Conservation (phyloP, 2,329 filamentous ascomycete species). For the Madurella mycetomatis region DNA sequence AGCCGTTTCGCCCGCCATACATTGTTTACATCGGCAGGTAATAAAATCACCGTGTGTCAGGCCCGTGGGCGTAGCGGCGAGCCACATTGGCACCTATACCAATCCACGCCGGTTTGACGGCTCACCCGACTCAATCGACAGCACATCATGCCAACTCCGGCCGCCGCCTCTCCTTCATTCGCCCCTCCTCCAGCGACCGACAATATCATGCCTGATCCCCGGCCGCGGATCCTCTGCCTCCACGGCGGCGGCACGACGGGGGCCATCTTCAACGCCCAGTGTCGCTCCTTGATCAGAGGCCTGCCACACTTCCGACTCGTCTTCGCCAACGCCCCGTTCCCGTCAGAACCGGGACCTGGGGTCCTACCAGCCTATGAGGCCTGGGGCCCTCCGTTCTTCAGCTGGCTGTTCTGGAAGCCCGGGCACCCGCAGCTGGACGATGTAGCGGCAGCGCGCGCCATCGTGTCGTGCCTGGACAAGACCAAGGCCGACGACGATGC, state of each 20-base stretch:
- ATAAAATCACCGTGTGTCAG: no score
- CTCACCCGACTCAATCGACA: no score
- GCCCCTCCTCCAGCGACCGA: no score
- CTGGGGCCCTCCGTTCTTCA: constrained; percentile 36
- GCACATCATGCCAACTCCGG: no score
- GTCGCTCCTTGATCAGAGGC: constrained; percentile 47
- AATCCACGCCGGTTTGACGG: no score
- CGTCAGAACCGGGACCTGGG: constrained; percentile 56
- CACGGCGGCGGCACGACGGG: constrained; percentile 74
- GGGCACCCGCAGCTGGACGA: constrained; percentile 26
- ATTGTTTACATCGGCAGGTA: no score
- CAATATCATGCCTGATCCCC: no score
- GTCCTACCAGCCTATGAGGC: constrained; percentile 62
- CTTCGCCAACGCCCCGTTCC: constrained; percentile 67
- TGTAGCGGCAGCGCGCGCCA: constrained; percentile 39
- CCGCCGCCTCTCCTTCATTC: no score
- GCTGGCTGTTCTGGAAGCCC: constrained; percentile 50
- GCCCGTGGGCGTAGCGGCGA: no score
- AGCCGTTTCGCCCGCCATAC: no score
- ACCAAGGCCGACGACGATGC: constrained; percentile 39
- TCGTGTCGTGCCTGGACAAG: constrained; percentile 36
- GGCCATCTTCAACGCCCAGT: constrained; percentile 64
- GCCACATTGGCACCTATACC: no score
- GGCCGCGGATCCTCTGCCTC: constrained; percentile 71
- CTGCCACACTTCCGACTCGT: constrained; percentile 64